Evolutionary conservation across 2,329 filamentous ascomycete genomes (phyloP).

Genomic region (Diatrype stigma): DNA sequence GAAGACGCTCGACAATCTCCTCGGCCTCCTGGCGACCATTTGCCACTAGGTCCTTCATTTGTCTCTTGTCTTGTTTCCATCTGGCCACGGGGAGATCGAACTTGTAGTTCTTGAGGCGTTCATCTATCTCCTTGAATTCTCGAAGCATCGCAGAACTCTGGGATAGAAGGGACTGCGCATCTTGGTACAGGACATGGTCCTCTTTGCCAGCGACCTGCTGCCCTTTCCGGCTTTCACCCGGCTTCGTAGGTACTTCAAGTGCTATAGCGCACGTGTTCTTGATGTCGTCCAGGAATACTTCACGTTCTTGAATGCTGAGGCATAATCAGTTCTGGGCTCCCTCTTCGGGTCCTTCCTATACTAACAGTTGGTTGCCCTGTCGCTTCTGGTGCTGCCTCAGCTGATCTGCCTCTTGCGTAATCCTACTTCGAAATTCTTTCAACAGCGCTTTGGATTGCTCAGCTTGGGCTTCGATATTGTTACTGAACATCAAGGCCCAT

Average conservation of each 20-base stretch:
- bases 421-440: slow-evolving; percentile 19
- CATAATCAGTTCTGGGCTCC: slow-evolving; percentile 3
- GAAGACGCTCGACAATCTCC: slow-evolving; percentile 20
- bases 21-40: slow-evolving; percentile 30
- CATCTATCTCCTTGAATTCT: slow-evolving; percentile 25
- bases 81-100: slow-evolving; percentile 19
- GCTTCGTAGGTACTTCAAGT: neutral
- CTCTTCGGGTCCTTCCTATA: neutral
- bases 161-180: slow-evolving; percentile 16
- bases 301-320: slow-evolving; percentile 10
- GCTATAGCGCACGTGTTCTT: slow-evolving; percentile 12
- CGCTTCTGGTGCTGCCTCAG: slow-evolving; percentile 20
- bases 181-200: slow-evolving; percentile 19
- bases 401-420: slow-evolving; percentile 15
- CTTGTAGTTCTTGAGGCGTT: slow-evolving; percentile 18
- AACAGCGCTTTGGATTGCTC: slow-evolving; percentile 25
- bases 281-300: slow-evolving; percentile 7
- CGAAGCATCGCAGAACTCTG: slow-evolving; percentile 22
- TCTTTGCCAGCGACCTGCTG: slow-evolving; percentile 12
- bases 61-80: slow-evolving; percentile 31
- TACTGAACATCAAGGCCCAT: slow-evolving; percentile 24
- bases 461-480: slow-evolving; percentile 22
- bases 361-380: slow-evolving; percentile 16
- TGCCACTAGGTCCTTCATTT: slow-evolving; percentile 27
- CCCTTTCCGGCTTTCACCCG: neutral